Evolutionary conservation across 2,329 filamentous ascomycete genomes (phyloP), one percentile per base, ranked within the genome.

Genomic region (Colletotrichum melonis): DNA sequence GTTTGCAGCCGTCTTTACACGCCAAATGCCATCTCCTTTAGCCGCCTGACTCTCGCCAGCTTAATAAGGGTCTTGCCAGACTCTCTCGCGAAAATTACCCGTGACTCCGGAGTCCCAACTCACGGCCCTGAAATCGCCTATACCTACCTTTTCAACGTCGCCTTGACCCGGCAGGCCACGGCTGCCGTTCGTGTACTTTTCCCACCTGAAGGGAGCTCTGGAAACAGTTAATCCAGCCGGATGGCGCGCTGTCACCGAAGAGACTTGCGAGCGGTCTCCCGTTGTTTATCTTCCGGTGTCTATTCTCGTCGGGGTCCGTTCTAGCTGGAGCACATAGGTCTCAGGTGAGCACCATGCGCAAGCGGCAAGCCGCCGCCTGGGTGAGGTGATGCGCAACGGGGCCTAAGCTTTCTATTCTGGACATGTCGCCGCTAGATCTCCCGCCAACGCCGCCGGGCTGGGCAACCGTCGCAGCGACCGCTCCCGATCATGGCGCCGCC

Each of bases 281-380:
- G 30, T 56, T 66, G 49, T 28, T 28, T 73, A 42, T 70, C 30
- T 35, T 70, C 26, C 24, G 52, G 52, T 62, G 56, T 28, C 22
- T 70, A 54, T 70, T 60, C 55, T 71, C 38, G 56, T 52, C 60
- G 26, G 49, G 28, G 11, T n/a, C 28, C 22, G 19, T 32, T 46
- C 56, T 69, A 32, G 42, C 55, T 55, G 56, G 46, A 42, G 42
- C 42, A 42, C 65, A 42, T 24, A 57, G 49, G 71, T 70, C 71
- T 73, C 71, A 73, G 71, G 71, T 71, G 71, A 66, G 55, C 42
- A 69, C 46, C 19, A 42, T 66, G 67, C 62, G 71, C 56, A 66
- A 71, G 71, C 62, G 60, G 60, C 67, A 70, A 71, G 71, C 62
- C 67, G 62, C 67, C 67, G 66, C 46, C 32, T 56, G 56, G 62